phyloP scores from a whole-genome alignment of 768 basidiomycete species.

The Agaricus sinodeliciosus region DNA sequence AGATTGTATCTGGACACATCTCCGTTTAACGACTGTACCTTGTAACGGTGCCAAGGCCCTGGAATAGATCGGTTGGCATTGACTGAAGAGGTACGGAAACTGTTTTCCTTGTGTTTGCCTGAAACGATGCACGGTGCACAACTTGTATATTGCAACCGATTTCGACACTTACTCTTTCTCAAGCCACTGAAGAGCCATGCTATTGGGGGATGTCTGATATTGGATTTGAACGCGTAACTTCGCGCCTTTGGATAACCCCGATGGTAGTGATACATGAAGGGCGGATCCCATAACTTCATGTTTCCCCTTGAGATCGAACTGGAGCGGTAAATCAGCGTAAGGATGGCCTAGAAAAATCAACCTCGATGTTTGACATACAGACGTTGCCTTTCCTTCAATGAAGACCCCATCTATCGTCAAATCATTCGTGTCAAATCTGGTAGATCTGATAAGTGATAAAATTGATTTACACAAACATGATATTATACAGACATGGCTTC shows the following conservation, averaged over 20 bases:
- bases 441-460: neutral
- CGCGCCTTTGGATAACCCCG: slow-evolving; percentile 33
- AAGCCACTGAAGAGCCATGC: slow-evolving; percentile 85
- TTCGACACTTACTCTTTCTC: slow-evolving; percentile 56
- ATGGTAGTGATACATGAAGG: slow-evolving; percentile 51
- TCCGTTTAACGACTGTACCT: slow-evolving; percentile 31
- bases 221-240: slow-evolving; percentile 47
- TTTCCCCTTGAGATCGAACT: slow-evolving; percentile 51
- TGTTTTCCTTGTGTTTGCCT: slow-evolving; percentile 84
- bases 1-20: neutral
- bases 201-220: slow-evolving; percentile 69
- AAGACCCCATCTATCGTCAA: slow-evolving; percentile 51
- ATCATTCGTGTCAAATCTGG: slow-evolving; percentile 69
- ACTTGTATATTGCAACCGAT: neutral
- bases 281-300: slow-evolving; percentile 77
- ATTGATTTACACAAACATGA: neutral
- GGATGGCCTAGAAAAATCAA: slow-evolving; percentile 27
- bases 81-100: slow-evolving; percentile 86
- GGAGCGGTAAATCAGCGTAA: neutral
- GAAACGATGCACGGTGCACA: neutral
- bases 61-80: slow-evolving; percentile 89
- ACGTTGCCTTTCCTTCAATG: slow-evolving; percentile 41
- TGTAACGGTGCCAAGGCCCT: slow-evolving; percentile 76
- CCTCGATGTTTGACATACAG: slow-evolving; percentile 32
- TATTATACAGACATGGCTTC: slow-evolving; percentile 49